Evolutionary conservation across 352 stramenopile genomes (phyloP).

Genomic region (Phytophthora boehmeriae): DNA sequence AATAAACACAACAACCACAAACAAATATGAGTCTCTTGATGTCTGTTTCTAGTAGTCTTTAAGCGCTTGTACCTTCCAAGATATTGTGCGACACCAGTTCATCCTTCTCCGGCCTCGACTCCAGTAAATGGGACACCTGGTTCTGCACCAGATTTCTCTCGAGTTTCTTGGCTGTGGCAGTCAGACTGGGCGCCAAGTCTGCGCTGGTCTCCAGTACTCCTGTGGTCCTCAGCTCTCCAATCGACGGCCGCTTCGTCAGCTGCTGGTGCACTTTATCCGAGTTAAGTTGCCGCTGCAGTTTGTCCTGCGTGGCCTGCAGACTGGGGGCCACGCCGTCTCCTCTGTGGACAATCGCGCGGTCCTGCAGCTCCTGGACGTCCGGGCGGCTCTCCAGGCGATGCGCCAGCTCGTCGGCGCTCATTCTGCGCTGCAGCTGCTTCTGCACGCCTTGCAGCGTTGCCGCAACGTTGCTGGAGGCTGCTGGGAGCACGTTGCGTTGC

Average conservation of each 20-base stretch:
- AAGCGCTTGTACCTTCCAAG: slow-evolving; percentile 46
- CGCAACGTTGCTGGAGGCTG: slow-evolving; percentile 49
- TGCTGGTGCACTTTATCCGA: slow-evolving; percentile 75
- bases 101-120: slow-evolving; percentile 78
- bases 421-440: slow-evolving; percentile 74
- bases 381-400: slow-evolving; percentile 71
- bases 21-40: neutral
- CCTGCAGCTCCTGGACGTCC: slow-evolving; percentile 76
- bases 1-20: slow-evolving; percentile 6
- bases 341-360: slow-evolving; percentile 71
- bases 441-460: slow-evolving; percentile 70
- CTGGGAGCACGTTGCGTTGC: slow-evolving; percentile 58
- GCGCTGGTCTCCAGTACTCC: slow-evolving; percentile 67
- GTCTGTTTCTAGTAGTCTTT: neutral
- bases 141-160: slow-evolving; percentile 81
- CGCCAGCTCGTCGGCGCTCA: slow-evolving; percentile 77
- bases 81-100: slow-evolving; percentile 82
- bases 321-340: slow-evolving; percentile 70
- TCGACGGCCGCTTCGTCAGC: slow-evolving; percentile 72
- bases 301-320: slow-evolving; percentile 81
- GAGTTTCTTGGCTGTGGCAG: slow-evolving; percentile 78
- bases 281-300: slow-evolving; percentile 76
- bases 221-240: slow-evolving; percentile 60
- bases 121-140: slow-evolving; percentile 80
- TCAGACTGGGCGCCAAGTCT: slow-evolving; percentile 65